phyloP scores from a whole-genome alignment of 768 basidiomycete species.

The Galerina sulciceps region DNA sequence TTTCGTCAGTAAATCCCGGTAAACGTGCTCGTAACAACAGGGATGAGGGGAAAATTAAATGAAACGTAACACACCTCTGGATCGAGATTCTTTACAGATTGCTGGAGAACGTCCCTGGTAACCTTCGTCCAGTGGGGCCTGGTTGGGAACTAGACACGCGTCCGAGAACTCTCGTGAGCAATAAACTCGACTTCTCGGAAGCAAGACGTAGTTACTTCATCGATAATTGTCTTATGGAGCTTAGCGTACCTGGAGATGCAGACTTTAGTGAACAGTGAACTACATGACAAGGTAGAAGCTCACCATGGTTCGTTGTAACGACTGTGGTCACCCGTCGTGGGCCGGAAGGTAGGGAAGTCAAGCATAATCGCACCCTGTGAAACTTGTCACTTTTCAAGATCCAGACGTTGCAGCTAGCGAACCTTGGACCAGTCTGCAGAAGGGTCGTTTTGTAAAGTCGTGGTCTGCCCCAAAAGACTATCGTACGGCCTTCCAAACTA shows the following conservation, averaged over 20 bases:
- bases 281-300: background rate
- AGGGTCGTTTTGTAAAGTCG: slow-evolving; percentile 29
- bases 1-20: background rate
- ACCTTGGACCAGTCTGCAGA: slow-evolving; percentile 42
- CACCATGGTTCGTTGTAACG: slow-evolving; percentile 39
- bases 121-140: slow-evolving; percentile 43
- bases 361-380: slow-evolving; percentile 41
- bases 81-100: slow-evolving; percentile 35
- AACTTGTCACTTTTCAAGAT: background rate
- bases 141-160: slow-evolving; percentile 33
- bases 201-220: slow-evolving; percentile 20
- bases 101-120: slow-evolving; percentile 31
- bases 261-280: background rate
- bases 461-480: slow-evolving; percentile 40
- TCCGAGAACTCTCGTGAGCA: background rate
- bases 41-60: background rate
- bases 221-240: slow-evolving; percentile 29
- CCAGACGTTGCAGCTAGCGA: background rate
- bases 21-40: background rate
- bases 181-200: background rate
- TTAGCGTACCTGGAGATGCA: slow-evolving; percentile 5
- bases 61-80: slow-evolving; percentile 28
- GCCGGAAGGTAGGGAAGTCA: slow-evolving; percentile 39
- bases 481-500: slow-evolving; percentile 41
- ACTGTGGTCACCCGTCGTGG: slow-evolving; percentile 35